Evolutionary conservation across 495 filamentous ascomycete genomes (phyloP).

Genomic region (Baudoinia panamericana): DNA sequence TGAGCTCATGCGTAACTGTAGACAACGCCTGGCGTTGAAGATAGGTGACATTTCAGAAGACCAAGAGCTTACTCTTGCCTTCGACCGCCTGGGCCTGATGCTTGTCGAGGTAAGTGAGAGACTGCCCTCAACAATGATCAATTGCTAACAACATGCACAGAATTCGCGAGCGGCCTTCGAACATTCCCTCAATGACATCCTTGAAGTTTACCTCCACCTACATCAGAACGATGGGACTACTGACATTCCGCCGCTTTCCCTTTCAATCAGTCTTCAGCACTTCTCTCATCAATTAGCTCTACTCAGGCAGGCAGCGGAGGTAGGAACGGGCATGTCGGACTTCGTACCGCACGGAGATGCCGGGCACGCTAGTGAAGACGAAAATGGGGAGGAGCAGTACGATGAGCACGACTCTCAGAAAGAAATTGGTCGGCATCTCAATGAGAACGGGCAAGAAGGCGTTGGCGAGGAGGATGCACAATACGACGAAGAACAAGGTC

Average conservation of each 20-base stretch:
- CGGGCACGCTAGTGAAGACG: no score
- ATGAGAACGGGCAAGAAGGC: conserved; percentile 33
- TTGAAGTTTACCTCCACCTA: conserved; percentile 45
- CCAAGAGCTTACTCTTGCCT: conserved; percentile 52
- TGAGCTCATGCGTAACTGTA: conserved; percentile 50
- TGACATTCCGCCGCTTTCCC: conserved; percentile 42
- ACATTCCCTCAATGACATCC: conserved; percentile 41
- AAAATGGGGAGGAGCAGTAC: conserved; percentile 19
- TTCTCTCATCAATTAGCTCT: conserved; percentile 36
- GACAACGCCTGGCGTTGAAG: conserved; percentile 52
- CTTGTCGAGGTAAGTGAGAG: conserved; percentile 31
- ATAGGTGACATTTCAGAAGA: conserved; percentile 47
- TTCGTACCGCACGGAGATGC: conserved; percentile 28
- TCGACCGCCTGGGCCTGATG: conserved; percentile 62
- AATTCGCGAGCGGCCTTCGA: conserved; percentile 34
- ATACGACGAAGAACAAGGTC: background rate
- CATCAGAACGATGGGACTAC: conserved; percentile 46
- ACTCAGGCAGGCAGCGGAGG: conserved; percentile 35
- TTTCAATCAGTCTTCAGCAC: conserved; percentile 40
- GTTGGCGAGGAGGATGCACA: background rate
- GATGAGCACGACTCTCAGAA: conserved; percentile 18
- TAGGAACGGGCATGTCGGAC: conserved; percentile 48
- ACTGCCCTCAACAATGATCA: background rate
- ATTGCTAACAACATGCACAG: conserved; percentile 25
- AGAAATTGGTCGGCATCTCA: conserved; percentile 23